Evolutionary conservation across 768 basidiomycete genomes (phyloP).

Genomic region (Mycena sanguinolenta): DNA sequence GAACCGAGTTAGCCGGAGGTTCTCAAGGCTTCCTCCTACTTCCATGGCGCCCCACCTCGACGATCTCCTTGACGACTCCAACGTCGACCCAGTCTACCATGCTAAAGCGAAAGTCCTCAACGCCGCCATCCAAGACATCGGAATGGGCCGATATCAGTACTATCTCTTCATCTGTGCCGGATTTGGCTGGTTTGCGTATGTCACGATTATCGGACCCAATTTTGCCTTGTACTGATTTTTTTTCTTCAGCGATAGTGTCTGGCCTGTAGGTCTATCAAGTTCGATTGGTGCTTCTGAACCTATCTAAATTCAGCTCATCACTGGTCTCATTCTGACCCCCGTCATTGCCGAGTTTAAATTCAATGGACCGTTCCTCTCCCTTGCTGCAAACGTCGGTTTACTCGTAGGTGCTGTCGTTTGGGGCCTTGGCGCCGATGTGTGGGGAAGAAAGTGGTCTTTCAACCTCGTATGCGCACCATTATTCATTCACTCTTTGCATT

Average conservation of each 20-base stretch:
- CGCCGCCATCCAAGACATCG: constrained; percentile 73
- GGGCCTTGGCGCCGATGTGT: constrained; percentile 77
- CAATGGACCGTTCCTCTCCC: constrained; percentile 71
- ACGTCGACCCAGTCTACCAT: constrained; percentile 69
- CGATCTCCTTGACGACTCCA: constrained; percentile 38
- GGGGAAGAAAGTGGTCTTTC: constrained; percentile 70
- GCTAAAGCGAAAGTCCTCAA: constrained; percentile 71
- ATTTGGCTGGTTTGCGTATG: constrained; percentile 84
- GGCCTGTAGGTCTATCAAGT: constrained; percentile 66
- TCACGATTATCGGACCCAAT: constrained; percentile 22
- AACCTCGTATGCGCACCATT: not conserved
- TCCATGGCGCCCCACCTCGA: constrained; percentile 25
- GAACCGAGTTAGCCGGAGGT: not conserved
- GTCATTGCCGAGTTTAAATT: constrained; percentile 76
- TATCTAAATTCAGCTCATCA: constrained; percentile 61
- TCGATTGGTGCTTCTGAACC: not conserved
- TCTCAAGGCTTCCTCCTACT: constrained; percentile 14
- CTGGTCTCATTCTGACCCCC: constrained; percentile 73
- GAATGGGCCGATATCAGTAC: constrained; percentile 81
- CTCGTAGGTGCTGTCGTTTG: constrained; percentile 78
- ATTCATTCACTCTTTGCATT: constrained; percentile 52
- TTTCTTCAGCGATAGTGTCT: constrained; percentile 72
- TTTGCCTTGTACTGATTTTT: not conserved
- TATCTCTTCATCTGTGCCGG: constrained; percentile 75
- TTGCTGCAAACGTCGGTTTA: constrained; percentile 80